Evolutionary conservation across 129 eudicot species (phyloP).

Genomic region (Flaveria brownii): DNA sequence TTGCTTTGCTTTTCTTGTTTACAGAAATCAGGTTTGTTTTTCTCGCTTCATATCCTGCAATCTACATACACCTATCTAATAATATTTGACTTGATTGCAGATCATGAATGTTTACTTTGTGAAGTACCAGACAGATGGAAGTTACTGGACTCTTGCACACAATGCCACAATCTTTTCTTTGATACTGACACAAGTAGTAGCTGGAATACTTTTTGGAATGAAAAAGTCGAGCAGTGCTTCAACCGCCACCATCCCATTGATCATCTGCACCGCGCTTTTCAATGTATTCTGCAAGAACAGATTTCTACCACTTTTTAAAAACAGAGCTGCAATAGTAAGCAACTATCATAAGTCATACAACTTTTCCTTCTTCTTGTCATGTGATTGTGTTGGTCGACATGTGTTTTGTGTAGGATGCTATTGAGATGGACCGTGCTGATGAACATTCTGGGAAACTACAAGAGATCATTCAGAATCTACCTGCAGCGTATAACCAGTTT

Average conservation of each 20-base stretch:
- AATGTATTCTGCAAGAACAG: constrained; percentile 74
- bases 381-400: not conserved
- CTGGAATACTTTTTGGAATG: constrained; percentile 68
- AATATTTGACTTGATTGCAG: constrained; percentile 44
- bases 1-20: constrained; percentile 79
- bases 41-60: no score
- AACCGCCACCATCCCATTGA: constrained; percentile 64
- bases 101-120: constrained; percentile 76
- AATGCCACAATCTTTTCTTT: constrained; percentile 76
- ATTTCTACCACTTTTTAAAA: constrained; percentile 64
- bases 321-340: constrained; percentile 59
- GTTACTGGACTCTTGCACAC: constrained; percentile 87
- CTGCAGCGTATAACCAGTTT: constrained; percentile 61
- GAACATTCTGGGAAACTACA: constrained; percentile 49
- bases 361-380: not conserved
- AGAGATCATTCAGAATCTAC: constrained; percentile 51
- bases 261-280: constrained; percentile 72
- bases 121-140: constrained; percentile 81
- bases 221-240: constrained; percentile 71
- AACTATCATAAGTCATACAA: not conserved
- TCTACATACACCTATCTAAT: constrained; percentile 2
- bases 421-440: constrained; percentile 90
- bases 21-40: constrained; percentile 79
- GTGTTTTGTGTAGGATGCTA: constrained; percentile 53
- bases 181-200: constrained; percentile 80